A percentile compares a stretch with the other conserved stretches of the same genome.
These are phyloP conservation scores for Phaeosphaeriaceae sp. DNA, from an alignment of 2,329 filamentous ascomycete species.

Conservation along the genomic window DNA sequence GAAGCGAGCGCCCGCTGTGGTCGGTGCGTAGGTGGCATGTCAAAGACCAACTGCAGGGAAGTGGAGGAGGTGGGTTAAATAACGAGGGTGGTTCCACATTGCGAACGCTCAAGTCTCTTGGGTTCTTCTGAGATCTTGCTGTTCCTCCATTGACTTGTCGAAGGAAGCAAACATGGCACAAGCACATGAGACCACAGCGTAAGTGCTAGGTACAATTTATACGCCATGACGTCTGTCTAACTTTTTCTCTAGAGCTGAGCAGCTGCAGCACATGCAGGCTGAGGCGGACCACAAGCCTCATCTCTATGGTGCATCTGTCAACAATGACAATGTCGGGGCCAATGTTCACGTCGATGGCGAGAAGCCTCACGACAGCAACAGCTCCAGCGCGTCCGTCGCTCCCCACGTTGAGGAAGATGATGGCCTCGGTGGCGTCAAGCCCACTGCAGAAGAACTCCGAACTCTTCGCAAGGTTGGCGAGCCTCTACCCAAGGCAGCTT, in stretches of 20 bases:
- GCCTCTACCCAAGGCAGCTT: constrained; percentile 55
- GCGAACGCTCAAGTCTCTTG: constrained; percentile 16
- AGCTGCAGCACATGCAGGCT: constrained; percentile 37
- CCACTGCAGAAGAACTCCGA: constrained; percentile 52
- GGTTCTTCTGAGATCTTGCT: constrained; percentile 8
- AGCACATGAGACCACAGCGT: constrained; percentile 39
- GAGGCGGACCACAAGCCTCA: constrained; percentile 38
- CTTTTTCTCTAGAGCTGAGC: constrained; percentile 31
- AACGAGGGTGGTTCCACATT: constrained; percentile 22
- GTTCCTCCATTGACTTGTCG: constrained; percentile 11
- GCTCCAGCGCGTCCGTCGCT: constrained; percentile 23
- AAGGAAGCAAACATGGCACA: constrained; percentile 29
- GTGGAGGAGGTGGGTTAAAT: constrained; percentile 30
- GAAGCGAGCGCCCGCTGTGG: constrained; percentile 14
- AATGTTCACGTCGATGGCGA: constrained; percentile 20
- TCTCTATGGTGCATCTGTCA: constrained; percentile 34
- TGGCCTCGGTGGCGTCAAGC: constrained; percentile 43
- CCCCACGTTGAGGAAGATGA: constrained; percentile 30
- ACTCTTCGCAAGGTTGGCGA: constrained; percentile 56
- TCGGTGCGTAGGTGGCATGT: constrained; percentile 6
- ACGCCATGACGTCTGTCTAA: background rate
- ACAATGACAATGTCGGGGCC: constrained; percentile 24
- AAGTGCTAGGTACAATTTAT: constrained; percentile 14
- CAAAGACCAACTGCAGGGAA: constrained; percentile 1
- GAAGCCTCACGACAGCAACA: constrained; percentile 11